Percentiles rank a stretch among this genome's conserved stretches.
Conservation (phyloP, 2,329 filamentous ascomycete species). For the Fusarium solani-melongenae region DNA sequence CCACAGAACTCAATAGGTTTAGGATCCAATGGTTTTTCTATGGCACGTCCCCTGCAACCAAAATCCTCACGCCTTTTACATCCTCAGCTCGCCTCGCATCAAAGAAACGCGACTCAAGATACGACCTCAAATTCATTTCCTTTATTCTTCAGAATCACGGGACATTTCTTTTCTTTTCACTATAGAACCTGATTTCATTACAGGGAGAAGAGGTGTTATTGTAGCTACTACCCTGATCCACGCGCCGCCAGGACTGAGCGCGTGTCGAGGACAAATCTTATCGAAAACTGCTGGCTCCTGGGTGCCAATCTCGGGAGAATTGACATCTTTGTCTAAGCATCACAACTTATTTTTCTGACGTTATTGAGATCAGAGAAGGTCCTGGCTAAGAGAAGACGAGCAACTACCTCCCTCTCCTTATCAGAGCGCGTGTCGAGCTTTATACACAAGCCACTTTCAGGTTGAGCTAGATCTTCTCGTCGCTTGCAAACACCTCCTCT, state of each 20-base stretch:
- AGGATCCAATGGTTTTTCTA: background rate
- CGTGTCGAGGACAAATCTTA: background rate
- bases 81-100: background rate
- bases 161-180: too few relatives aligned
- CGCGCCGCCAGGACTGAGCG: background rate
- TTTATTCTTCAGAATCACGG: background rate
- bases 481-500: background rate
- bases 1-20: background rate
- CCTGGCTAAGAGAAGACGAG: background rate
- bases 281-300: background rate
- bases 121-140: background rate
- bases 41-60: background rate
- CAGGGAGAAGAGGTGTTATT: background rate
- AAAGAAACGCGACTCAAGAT: background rate
- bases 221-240: background rate
- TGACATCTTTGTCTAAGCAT: background rate
- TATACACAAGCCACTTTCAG: background rate
- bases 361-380: background rate
- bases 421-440: background rate
- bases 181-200: background rate
- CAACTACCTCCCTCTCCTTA: background rate
- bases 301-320: background rate
- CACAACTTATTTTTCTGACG: background rate
- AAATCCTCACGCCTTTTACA: constrained; percentile 3
- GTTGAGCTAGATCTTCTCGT: background rate